Evolutionary conservation across 257 asterid species (phyloP).

Genomic region (Osmanthus fragrans): DNA sequence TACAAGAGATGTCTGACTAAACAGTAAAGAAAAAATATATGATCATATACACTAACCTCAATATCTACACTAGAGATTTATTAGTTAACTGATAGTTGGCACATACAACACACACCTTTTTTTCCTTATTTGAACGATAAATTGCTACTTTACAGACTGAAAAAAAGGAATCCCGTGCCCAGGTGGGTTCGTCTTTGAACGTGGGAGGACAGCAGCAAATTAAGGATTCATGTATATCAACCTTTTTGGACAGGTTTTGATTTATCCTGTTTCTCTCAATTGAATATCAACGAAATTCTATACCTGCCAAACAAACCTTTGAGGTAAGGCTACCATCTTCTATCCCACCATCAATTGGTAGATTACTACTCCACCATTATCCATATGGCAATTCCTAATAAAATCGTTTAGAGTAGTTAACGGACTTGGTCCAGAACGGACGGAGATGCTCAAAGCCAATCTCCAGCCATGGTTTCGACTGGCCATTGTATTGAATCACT

Average conservation of each 20-base stretch:
- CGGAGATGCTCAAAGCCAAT: constrained; percentile 93
- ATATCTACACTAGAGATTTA: too few species aligned
- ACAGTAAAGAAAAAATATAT: too few species aligned
- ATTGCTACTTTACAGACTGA: constrained; percentile 61
- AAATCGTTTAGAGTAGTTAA: constrained; percentile 82
- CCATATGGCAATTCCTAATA: constrained; percentile 79
- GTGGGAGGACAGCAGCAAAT: constrained; percentile 32
- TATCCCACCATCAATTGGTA: constrained; percentile 18
- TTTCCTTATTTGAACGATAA: too few species aligned
- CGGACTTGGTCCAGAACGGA: constrained; percentile 90
- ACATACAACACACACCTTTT: too few species aligned
- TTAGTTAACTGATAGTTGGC: too few species aligned
- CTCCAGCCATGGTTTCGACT: constrained; percentile 90
- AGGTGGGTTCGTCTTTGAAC: constrained; percentile 42
- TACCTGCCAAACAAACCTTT: constrained; percentile 33
- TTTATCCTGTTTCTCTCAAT: constrained; percentile 34
- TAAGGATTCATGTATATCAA: constrained; percentile 25
- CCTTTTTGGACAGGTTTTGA: constrained; percentile 35
- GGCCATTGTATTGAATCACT: constrained; percentile 91
- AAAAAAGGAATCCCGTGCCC: constrained; percentile 58
- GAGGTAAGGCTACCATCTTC: constrained; percentile 23
- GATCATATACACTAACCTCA: too few species aligned
- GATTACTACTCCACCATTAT: constrained; percentile 64
- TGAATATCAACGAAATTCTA: constrained; percentile 33
- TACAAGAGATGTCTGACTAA: too few species aligned